These are phyloP conservation scores for Hygrocybe punicea DNA, from an alignment of 768 basidiomycete species.

Conservation along the genomic window DNA sequence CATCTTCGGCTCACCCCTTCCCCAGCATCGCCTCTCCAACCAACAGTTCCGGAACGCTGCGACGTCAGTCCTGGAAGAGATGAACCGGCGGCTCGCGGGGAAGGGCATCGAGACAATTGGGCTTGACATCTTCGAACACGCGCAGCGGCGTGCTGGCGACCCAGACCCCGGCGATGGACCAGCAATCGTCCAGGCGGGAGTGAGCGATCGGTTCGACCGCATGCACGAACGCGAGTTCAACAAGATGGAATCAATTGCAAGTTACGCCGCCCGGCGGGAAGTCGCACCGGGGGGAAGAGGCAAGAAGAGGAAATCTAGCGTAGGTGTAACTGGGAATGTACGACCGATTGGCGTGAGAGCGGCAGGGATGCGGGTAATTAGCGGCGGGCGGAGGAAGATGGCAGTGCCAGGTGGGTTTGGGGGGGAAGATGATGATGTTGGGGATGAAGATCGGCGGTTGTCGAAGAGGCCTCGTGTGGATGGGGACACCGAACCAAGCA, in stretches of 20 bases:
- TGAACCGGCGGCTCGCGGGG: conserved; percentile 67
- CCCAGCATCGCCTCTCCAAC: conserved; percentile 59
- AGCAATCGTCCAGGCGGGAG: conserved; percentile 35
- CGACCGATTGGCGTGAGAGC: conserved; percentile 19
- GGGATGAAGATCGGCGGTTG: conserved; percentile 37
- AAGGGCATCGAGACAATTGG: conserved; percentile 48
- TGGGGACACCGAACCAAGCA: conserved; percentile 4
- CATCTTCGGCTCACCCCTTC: conserved; percentile 73
- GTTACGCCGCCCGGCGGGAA: conserved; percentile 33
- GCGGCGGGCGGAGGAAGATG: conserved; percentile 42
- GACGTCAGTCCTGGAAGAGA: conserved; percentile 72
- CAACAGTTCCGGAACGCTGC: conserved; percentile 65
- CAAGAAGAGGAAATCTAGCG: conserved; percentile 54
- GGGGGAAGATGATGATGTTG: conserved; percentile 46
- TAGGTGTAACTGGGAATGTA: conserved; percentile 27
- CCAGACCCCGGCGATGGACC: conserved; percentile 18
- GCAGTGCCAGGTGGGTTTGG: conserved; percentile 58
- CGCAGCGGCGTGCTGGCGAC: not conserved
- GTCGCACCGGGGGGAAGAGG: conserved; percentile 19
- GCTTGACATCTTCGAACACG: conserved; percentile 8
- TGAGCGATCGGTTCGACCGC: conserved; percentile 50
- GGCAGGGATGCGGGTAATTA: conserved; percentile 46
- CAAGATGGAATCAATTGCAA: conserved; percentile 75
- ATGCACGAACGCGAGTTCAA: conserved; percentile 62
- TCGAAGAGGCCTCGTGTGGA: conserved; percentile 49